A percentile compares a stretch with the other conserved stretches of the same genome.
These are phyloP conservation scores for Beauveria bassiana DNA, from an alignment of 2,329 filamentous ascomycete species.

Conservation along the genomic window DNA sequence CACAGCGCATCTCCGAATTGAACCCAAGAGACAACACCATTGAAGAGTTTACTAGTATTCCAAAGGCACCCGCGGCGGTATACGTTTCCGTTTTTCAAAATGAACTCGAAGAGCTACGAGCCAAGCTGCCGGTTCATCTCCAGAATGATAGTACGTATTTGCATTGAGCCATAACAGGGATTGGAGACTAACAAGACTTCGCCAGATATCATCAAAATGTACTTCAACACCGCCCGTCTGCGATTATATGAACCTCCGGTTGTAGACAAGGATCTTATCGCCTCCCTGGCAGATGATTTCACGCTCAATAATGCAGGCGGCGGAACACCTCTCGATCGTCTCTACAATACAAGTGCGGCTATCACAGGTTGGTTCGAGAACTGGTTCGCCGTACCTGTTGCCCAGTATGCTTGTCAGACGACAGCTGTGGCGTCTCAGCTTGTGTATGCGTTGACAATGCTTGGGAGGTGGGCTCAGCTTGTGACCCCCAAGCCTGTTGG, in stretches of 20 bases:
- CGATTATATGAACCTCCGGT: slow-evolving; percentile 41
- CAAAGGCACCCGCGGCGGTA: slow-evolving; percentile 34
- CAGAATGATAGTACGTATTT: slow-evolving; percentile 29
- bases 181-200: not conserved
- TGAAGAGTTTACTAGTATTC: slow-evolving; percentile 27
- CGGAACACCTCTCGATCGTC: slow-evolving; percentile 38
- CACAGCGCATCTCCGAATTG: slow-evolving; percentile 39
- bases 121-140: slow-evolving; percentile 27
- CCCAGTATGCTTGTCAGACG: slow-evolving; percentile 37
- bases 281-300: slow-evolving; percentile 35
- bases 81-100: slow-evolving; percentile 38
- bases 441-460: slow-evolving; percentile 42
- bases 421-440: slow-evolving; percentile 38
- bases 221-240: slow-evolving; percentile 33
- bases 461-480: slow-evolving; percentile 43
- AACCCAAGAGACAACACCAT: slow-evolving; percentile 27
- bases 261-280: slow-evolving; percentile 32
- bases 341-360: slow-evolving; percentile 41
- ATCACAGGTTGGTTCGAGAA: slow-evolving; percentile 41
- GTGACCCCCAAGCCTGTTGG: slow-evolving; percentile 27
- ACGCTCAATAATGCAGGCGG: slow-evolving; percentile 28
- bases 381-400: slow-evolving; percentile 37
- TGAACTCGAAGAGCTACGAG: slow-evolving; percentile 36
- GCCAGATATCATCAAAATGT: slow-evolving; percentile 31
- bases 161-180: too few species aligned